phyloP scores from a whole-genome alignment of 176 grass and related monocot genomes.

The Cenchrus americanus region DNA sequence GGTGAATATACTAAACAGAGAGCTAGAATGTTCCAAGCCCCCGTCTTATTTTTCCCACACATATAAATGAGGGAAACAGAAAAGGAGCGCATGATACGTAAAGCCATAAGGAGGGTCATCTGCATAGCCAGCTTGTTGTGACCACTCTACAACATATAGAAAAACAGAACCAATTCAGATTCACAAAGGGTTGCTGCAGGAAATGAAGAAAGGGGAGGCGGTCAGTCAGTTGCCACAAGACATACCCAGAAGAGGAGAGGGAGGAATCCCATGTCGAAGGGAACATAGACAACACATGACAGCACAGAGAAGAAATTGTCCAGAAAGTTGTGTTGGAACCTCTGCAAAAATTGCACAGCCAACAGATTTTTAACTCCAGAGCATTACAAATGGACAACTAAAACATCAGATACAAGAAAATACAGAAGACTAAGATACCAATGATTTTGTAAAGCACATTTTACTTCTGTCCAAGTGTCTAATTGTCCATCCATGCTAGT shows the following conservation, averaged over 20 bases:
- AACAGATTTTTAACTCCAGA: not conserved
- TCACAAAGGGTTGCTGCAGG: slow-evolving; percentile 2
- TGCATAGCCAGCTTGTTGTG: slow-evolving; percentile 87
- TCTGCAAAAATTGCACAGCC: slow-evolving; percentile 62
- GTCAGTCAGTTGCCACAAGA: not conserved
- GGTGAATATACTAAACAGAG: not conserved
- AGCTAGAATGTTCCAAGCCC: not conserved
- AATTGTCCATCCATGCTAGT: not conserved
- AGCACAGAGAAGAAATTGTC: slow-evolving; percentile 87
- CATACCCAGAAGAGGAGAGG: slow-evolving; percentile 96
- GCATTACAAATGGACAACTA: not conserved
- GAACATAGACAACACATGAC: slow-evolving; percentile 88
- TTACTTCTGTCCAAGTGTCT: not conserved
- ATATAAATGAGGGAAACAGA: not conserved
- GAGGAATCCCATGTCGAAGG: slow-evolving; percentile 96
- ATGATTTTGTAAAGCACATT: not conserved
- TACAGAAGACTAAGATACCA: not conserved
- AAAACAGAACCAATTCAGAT: slow-evolving; percentile 25
- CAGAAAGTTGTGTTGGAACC: slow-evolving; percentile 59
- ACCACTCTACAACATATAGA: slow-evolving; percentile 64
- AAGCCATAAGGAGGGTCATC: slow-evolving; percentile 94
- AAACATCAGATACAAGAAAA: not conserved
- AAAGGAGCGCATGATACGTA: slow-evolving; percentile 38
- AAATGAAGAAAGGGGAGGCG: not conserved
- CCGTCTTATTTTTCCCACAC: not conserved